Conservation (phyloP, 2,329 filamentous ascomycete species). For the Cordyceps sp. region DNA sequence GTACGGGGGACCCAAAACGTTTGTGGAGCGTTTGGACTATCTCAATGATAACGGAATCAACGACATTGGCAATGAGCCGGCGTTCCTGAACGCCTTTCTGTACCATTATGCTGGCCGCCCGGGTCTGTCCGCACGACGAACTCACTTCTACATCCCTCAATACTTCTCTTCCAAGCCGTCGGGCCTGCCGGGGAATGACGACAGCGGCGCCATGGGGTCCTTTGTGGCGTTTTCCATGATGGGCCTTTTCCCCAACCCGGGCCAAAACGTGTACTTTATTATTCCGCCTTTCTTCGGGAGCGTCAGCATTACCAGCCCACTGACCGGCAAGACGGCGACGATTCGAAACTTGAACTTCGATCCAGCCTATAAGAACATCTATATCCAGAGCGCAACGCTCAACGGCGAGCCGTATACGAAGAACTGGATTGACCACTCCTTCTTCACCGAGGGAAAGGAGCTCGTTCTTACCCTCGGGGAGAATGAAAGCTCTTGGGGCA, state of each 20-base stretch:
- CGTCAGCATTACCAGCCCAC: conserved; percentile 37
- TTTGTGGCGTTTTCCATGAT: conserved; percentile 53
- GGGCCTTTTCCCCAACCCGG: conserved; percentile 51
- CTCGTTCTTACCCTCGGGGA: conserved; percentile 44
- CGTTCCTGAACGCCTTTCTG: conserved; percentile 49
- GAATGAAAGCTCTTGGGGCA: conserved; percentile 50
- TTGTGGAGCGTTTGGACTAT: conserved; percentile 43
- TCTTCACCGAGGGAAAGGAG: conserved; percentile 47
- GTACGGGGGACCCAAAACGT: conserved; percentile 41
- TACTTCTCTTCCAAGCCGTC: conserved; percentile 41
- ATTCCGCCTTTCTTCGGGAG: conserved; percentile 49
- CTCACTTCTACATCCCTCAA: conserved; percentile 48
- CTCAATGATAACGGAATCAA: conserved; percentile 47
- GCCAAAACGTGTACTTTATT: conserved; percentile 57
- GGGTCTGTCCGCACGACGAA: conserved; percentile 31
- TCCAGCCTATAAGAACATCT: conserved; percentile 36
- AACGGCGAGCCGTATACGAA: conserved; percentile 42
- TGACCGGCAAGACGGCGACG: conserved; percentile 42
- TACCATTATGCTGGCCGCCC: conserved; percentile 55
- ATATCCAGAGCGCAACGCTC: conserved; percentile 47
- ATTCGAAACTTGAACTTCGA: conserved; percentile 48
- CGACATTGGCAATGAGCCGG: conserved; percentile 46
- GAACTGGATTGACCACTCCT: conserved; percentile 53
- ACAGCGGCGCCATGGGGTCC: conserved; percentile 53
- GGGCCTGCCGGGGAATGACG: conserved; percentile 55